Conservation (phyloP, 2,329 filamentous ascomycete genomes). For the Hypoxylon sp. region DNA sequence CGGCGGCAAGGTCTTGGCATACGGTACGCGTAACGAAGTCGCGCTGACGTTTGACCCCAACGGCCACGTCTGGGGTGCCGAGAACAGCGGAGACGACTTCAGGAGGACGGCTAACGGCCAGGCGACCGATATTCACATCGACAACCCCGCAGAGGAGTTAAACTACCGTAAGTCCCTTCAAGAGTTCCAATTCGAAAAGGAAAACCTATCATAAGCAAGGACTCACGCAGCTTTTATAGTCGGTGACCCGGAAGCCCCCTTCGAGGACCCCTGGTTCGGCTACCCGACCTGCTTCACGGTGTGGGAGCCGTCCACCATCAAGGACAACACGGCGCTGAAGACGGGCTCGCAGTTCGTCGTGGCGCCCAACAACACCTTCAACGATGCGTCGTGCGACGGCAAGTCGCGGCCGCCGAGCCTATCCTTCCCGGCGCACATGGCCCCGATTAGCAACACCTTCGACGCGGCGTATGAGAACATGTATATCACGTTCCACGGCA, state of each 20-base stretch:
- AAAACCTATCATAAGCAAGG: not conserved
- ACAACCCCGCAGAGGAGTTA: slow-evolving; percentile 71
- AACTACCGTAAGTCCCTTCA: slow-evolving; percentile 57
- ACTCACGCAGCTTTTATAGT: slow-evolving; percentile 41
- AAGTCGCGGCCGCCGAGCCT: slow-evolving; percentile 53
- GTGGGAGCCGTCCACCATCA: slow-evolving; percentile 53
- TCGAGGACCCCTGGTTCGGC: slow-evolving; percentile 61
- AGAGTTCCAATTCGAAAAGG: not conserved
- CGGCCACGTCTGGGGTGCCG: slow-evolving; percentile 58
- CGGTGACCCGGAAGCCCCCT: slow-evolving; percentile 60
- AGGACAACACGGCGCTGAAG: slow-evolving; percentile 44
- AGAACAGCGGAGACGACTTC: slow-evolving; percentile 70
- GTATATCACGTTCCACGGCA: slow-evolving; percentile 70
- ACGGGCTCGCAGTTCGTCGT: slow-evolving; percentile 48
- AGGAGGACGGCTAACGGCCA: slow-evolving; percentile 53
- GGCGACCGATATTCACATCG: slow-evolving; percentile 60
- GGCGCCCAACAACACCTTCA: slow-evolving; percentile 45
- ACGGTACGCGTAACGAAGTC: slow-evolving; percentile 72
- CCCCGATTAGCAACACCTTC: slow-evolving; percentile 70
- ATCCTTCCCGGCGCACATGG: slow-evolving; percentile 64
- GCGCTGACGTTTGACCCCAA: slow-evolving; percentile 53
- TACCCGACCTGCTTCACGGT: slow-evolving; percentile 60
- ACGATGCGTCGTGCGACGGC: slow-evolving; percentile 40
- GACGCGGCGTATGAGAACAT: slow-evolving; percentile 62
- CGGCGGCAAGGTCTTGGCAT: slow-evolving; percentile 51